Conservation (phyloP, 2,329 filamentous ascomycete genomes). For the Lachnellula suecica region DNA sequence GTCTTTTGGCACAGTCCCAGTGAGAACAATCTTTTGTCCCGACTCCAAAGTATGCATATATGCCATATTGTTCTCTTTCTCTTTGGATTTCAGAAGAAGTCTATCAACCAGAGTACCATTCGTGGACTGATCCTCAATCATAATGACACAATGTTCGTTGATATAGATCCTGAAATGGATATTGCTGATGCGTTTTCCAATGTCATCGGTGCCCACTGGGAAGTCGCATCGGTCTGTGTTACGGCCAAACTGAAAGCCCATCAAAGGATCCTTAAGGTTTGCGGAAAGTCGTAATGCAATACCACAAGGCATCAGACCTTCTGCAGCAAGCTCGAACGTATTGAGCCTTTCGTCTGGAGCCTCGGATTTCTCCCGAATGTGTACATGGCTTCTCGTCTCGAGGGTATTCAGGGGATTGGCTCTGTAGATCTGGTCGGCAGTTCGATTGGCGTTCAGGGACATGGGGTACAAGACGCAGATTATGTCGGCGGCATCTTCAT, state of each 20-base stretch:
- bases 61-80: slow-evolving; percentile 40
- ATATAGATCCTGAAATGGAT: slow-evolving; percentile 94
- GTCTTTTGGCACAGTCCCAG: slow-evolving; percentile 38
- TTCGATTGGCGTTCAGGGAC: slow-evolving; percentile 68
- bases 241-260: slow-evolving; percentile 86
- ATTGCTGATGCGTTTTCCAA: slow-evolving; percentile 78
- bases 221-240: slow-evolving; percentile 72
- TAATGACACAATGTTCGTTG: slow-evolving; percentile 80
- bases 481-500: slow-evolving; percentile 83
- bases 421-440: slow-evolving; percentile 53
- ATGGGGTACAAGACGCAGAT: slow-evolving; percentile 84
- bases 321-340: slow-evolving; percentile 19
- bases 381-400: slow-evolving; percentile 43
- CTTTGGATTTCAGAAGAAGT: slow-evolving; percentile 58
- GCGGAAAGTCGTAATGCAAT: slow-evolving; percentile 81
- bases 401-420: slow-evolving; percentile 60
- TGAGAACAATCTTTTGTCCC: slow-evolving; percentile 31
- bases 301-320: slow-evolving; percentile 44
- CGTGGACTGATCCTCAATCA: slow-evolving; percentile 93
- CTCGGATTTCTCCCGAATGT: slow-evolving; percentile 24
- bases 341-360: slow-evolving; percentile 6
- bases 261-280: slow-evolving; percentile 61
- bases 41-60: slow-evolving; percentile 32
- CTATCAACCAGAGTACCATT: slow-evolving; percentile 90
- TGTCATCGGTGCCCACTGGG: slow-evolving; percentile 64